Evolutionary conservation across 2,329 filamentous ascomycete genomes (phyloP).

Genomic region (Monosporascus cannonballus): DNA sequence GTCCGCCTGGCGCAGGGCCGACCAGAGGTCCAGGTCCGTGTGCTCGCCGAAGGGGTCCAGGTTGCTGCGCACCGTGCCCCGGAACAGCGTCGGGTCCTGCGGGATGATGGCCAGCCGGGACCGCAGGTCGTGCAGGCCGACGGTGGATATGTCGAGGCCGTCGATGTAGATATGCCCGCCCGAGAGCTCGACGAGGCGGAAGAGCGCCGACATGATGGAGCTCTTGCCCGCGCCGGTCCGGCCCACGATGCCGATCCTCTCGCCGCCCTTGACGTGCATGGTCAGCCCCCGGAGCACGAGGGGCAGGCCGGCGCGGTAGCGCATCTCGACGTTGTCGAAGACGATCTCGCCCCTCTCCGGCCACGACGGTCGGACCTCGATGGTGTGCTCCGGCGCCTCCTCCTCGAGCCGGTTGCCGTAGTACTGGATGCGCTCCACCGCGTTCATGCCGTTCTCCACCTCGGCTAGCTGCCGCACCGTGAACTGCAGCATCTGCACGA

Average conservation of each 20-base stretch:
- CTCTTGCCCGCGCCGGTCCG: conserved; percentile 79
- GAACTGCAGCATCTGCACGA: conserved; percentile 95
- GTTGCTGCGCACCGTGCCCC: conserved; percentile 72
- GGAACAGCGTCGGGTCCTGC: conserved; percentile 78
- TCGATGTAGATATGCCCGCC: conserved; percentile 59
- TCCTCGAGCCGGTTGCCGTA: conserved; percentile 84
- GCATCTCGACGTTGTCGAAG: conserved; percentile 72
- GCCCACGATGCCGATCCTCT: conserved; percentile 76
- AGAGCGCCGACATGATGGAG: conserved; percentile 76
- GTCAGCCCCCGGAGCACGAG: conserved; percentile 65
- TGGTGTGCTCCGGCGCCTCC: conserved; percentile 76
- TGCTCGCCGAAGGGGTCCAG: conserved; percentile 78
- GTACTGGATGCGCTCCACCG: conserved; percentile 84
- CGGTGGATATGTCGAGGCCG: conserved; percentile 62
- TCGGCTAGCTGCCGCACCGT: conserved; percentile 90
- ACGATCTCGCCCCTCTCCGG: conserved; percentile 78
- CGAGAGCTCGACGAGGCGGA: conserved; percentile 65
- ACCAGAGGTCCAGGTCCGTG: conserved; percentile 72
- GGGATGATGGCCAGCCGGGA: conserved; percentile 77
- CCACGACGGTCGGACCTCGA: conserved; percentile 70
- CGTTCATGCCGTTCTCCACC: conserved; percentile 97
- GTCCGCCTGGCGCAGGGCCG: conserved; percentile 69
- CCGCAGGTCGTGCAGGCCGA: conserved; percentile 70
- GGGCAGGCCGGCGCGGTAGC: conserved; percentile 66
- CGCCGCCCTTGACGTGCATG: conserved; percentile 69